Percentiles rank a stretch among this genome's conserved stretches.
Evolutionary conservation across 176 grass and related monocot species (phyloP).

Genomic region (Avena insularis): DNA sequence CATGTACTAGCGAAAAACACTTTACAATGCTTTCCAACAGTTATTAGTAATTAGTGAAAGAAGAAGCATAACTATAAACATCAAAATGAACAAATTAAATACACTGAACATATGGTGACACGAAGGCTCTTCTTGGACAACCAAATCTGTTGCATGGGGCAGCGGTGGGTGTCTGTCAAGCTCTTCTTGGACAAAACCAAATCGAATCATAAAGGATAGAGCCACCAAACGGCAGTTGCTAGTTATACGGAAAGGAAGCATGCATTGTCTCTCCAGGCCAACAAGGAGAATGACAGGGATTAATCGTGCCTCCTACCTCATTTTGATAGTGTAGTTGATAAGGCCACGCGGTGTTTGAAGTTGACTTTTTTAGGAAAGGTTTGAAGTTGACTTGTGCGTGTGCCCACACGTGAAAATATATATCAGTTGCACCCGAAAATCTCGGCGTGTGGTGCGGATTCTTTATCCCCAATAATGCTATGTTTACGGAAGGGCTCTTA

Average conservation of each 20-base stretch:
- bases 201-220: background rate
- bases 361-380: too few species aligned
- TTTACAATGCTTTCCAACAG: too few species aligned
- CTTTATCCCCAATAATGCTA: background rate
- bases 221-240: background rate
- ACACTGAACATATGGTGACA: background rate
- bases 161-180: background rate
- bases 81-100: too few species aligned
- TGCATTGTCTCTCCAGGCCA: background rate
- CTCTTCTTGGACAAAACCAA: background rate
- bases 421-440: constrained; percentile 1
- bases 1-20: too few species aligned
- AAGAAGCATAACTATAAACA: too few species aligned
- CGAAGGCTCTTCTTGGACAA: too few species aligned
- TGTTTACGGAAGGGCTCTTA: too few species aligned
- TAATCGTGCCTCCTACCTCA: background rate
- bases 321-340: background rate
- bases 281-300: background rate
- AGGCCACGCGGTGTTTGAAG: background rate
- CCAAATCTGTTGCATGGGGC: too few species aligned
- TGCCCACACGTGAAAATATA: background rate
- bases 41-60: too few species aligned
- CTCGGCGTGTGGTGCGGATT: background rate
- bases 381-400: background rate
- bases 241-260: background rate